phyloP scores from a whole-genome alignment of 2,329 filamentous ascomycete genomes.

The Nothophoma quercina region DNA sequence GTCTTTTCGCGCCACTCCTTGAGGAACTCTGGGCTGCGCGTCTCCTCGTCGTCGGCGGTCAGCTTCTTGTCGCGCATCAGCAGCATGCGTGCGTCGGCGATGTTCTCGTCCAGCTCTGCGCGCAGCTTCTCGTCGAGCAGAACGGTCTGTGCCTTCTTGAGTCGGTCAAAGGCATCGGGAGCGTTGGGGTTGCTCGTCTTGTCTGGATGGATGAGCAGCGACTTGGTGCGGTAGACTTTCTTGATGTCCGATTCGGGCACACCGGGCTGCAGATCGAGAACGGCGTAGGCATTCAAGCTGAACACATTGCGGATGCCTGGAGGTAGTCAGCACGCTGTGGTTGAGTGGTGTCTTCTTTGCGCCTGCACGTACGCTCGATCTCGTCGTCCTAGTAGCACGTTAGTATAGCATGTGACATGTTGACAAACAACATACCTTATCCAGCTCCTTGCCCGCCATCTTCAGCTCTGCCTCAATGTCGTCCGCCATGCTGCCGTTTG shows the following conservation, averaged over 20 bases:
- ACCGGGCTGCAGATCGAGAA: constrained; percentile 93
- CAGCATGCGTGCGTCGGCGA: constrained; percentile 93
- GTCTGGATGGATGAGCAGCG: constrained; percentile 98
- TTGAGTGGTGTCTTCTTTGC: not conserved
- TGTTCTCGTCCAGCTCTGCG: constrained; percentile 86
- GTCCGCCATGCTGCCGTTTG: constrained; percentile 56
- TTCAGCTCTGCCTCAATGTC: constrained; percentile 75
- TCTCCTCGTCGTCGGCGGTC: constrained; percentile 85
- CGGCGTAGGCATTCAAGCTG: constrained; percentile 83
- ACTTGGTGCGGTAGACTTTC: constrained; percentile 91
- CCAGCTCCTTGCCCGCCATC: constrained; percentile 86
- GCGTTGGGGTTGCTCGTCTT: constrained; percentile 92
- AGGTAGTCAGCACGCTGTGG: not conserved
- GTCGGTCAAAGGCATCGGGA: constrained; percentile 93
- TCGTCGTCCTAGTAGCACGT: constrained; percentile 76
- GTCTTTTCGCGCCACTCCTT: constrained; percentile 90
- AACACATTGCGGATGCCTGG: constrained; percentile 82
- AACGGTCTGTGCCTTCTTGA: constrained; percentile 92
- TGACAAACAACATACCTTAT: constrained; percentile 67
- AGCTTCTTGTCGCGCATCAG: constrained; percentile 94
- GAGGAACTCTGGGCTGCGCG: constrained; percentile 83
- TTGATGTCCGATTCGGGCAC: constrained; percentile 98
- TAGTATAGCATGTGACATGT: constrained; percentile 12
- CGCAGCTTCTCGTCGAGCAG: constrained; percentile 95
- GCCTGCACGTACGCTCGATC: constrained; percentile 71